Conservation (phyloP, 2,329 filamentous ascomycete genomes). For the Geosmithia putterillii region DNA sequence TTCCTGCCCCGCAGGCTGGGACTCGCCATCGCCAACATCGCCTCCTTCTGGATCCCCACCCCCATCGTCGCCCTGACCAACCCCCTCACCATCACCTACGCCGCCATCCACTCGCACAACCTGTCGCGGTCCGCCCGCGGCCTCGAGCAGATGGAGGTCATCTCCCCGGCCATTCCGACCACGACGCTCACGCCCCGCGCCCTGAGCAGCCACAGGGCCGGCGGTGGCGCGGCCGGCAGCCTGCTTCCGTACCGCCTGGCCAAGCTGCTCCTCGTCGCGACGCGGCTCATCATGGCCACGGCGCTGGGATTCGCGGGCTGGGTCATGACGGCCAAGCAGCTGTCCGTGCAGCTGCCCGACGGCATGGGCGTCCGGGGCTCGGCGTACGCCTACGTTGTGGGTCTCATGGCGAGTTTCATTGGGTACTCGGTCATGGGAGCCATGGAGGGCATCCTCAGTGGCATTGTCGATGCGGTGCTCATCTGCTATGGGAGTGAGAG, state of each 20-base stretch:
- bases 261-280: constrained; percentile 83
- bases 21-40: constrained; percentile 55
- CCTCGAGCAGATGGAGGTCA: constrained; percentile 69
- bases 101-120: constrained; percentile 83
- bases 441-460: constrained; percentile 78
- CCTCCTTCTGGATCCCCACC: constrained; percentile 72
- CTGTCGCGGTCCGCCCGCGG: constrained; percentile 67
- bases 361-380: constrained; percentile 56
- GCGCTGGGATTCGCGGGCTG: constrained; percentile 90
- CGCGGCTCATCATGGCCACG: constrained; percentile 80
- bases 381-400: constrained; percentile 89
- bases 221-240: constrained; percentile 31
- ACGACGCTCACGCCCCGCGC: constrained; percentile 53
- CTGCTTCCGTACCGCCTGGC: constrained; percentile 83
- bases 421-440: constrained; percentile 88
- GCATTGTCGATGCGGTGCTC: constrained; percentile 77
- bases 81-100: constrained; percentile 82
- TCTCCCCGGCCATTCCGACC: constrained; percentile 60
- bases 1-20: constrained; percentile 62
- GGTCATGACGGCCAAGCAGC: constrained; percentile 79
- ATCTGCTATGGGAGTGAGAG: constrained; percentile 93
- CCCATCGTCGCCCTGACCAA: constrained; percentile 80
- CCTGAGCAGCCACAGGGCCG: constrained; percentile 27
- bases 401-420: constrained; percentile 83
- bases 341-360: constrained; percentile 47